These are phyloP conservation scores for Mortierella sp. DNA, from an alignment of 371 early-diverging fungal species.

Conservation along the genomic window DNA sequence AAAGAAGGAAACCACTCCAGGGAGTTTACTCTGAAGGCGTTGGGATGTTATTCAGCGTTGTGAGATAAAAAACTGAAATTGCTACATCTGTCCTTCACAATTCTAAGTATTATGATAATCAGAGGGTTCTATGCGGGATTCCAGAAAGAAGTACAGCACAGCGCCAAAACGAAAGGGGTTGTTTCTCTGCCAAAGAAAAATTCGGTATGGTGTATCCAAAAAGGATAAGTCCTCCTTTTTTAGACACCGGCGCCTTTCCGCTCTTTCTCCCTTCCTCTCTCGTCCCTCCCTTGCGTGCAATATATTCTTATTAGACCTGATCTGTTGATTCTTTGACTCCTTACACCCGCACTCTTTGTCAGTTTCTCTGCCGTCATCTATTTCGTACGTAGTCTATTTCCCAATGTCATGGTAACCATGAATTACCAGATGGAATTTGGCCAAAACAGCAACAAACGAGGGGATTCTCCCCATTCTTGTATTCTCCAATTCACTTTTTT, in stretches of 20 bases:
- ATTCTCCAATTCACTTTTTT: background rate
- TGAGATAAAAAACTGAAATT: background rate
- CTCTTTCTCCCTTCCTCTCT: background rate
- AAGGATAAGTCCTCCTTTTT: background rate
- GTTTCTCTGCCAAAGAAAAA: background rate
- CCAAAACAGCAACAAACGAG: background rate
- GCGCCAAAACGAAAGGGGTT: background rate
- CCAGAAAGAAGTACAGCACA: background rate
- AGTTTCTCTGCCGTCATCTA: background rate
- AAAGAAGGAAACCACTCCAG: background rate
- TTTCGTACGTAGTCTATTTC: background rate
- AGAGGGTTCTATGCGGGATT: background rate
- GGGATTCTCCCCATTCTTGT: background rate
- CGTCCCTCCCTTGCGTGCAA: conserved; percentile 6
- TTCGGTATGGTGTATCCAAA: conserved; percentile 3
- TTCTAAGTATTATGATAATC: background rate
- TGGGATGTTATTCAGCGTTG: background rate
- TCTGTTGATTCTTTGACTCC: background rate
- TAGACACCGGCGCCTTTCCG: background rate
- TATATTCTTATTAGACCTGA: background rate
- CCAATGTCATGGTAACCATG: background rate
- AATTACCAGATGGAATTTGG: background rate
- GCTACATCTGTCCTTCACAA: background rate
- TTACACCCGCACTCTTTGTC: too few species aligned
- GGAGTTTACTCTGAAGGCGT: background rate